phyloP scores from a whole-genome alignment of 2,329 filamentous ascomycete genomes.

The Fusarium citri region DNA sequence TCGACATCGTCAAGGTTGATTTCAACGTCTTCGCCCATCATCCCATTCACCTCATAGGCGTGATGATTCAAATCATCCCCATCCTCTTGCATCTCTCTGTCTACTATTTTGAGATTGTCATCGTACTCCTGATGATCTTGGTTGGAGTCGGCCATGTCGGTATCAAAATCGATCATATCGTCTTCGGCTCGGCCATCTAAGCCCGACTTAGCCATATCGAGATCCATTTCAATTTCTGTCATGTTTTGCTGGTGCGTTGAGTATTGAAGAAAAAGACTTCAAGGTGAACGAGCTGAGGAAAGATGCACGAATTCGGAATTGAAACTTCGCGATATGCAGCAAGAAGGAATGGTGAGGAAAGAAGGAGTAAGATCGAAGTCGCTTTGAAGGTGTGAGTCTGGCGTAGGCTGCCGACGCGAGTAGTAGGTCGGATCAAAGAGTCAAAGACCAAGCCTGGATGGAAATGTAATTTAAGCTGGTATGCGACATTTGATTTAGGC shows the following conservation, averaged over 20 bases:
- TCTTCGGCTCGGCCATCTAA: conserved; percentile 46
- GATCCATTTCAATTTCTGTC: conserved; percentile 50
- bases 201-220: conserved; percentile 46
- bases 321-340: background rate
- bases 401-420: conserved; percentile 16
- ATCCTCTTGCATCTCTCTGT: conserved; percentile 35
- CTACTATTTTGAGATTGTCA: conserved; percentile 13
- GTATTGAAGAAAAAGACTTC: background rate
- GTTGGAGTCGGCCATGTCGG: conserved; percentile 47
- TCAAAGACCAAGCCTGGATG: conserved; percentile 18
- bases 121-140: conserved; percentile 19
- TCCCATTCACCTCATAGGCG: conserved; percentile 36
- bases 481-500: conserved; percentile 45
- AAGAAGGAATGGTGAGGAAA: background rate
- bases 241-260: conserved; percentile 26
- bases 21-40: conserved; percentile 40
- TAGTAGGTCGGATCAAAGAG: conserved; percentile 33
- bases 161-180: conserved; percentile 55
- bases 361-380: background rate
- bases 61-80: conserved; percentile 35
- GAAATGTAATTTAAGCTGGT: conserved; percentile 28
- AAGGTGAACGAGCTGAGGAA: background rate
- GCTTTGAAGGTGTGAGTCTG: background rate
- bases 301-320: background rate
- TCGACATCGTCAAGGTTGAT: conserved; percentile 27